phyloP scores from a whole-genome alignment of 306 rosid species.

The Fragaria ananassa region DNA sequence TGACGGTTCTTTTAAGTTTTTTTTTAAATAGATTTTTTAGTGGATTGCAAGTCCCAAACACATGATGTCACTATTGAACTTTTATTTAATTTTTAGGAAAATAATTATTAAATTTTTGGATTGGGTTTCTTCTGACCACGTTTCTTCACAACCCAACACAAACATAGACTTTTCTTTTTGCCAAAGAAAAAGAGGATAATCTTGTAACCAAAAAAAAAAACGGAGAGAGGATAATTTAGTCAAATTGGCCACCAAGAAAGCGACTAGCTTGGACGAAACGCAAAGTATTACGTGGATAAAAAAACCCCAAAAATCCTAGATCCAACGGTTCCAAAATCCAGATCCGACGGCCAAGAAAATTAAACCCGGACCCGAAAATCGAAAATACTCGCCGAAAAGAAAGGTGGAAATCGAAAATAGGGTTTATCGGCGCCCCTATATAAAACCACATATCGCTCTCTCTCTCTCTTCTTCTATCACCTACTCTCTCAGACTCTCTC shows the following conservation, averaged over 20 bases:
- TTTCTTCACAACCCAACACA: not conserved
- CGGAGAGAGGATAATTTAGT: not conserved
- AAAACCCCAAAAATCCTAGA: not conserved
- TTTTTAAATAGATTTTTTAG: no score
- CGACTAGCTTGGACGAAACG: slow-evolving; percentile 23
- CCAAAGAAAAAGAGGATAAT: no score
- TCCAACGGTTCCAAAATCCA: slow-evolving; percentile 31
- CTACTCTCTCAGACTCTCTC: not conserved
- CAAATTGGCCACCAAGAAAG: slow-evolving; percentile 6
- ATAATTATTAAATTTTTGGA: not conserved
- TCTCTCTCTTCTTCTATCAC: not conserved
- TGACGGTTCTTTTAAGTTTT: no score
- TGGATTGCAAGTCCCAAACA: no score
- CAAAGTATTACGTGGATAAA: not conserved
- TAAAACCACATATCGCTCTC: slow-evolving; percentile 4
- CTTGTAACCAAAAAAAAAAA: no score
- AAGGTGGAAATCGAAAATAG: slow-evolving; percentile 11
- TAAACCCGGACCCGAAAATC: not conserved
- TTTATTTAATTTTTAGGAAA: not conserved
- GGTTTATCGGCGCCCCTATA: slow-evolving; percentile 27
- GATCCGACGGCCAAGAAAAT: slow-evolving; percentile 34
- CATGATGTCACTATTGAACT: not conserved
- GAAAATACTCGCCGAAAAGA: slow-evolving; percentile 22
- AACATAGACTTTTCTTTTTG: not conserved
- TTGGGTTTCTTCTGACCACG: not conserved